These are phyloP conservation scores for Calendula officinalis DNA, from an alignment of 129 eudicot species.

Conservation along the genomic window DNA sequence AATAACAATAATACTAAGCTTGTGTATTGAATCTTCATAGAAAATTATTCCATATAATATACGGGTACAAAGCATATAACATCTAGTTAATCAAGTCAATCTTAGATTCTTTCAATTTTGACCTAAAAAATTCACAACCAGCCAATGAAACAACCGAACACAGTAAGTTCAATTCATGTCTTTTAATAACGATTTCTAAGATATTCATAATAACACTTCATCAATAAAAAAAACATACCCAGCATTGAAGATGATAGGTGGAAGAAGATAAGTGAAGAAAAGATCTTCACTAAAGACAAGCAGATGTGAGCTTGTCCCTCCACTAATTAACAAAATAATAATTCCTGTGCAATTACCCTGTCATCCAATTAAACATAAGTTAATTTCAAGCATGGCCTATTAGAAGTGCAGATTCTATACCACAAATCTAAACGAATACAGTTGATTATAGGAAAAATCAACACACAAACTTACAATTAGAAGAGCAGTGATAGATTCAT, in stretches of 20 bases:
- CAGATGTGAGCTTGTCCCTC: constrained; percentile 76
- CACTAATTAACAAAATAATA: constrained; percentile 60
- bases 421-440: neutral
- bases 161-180: neutral
- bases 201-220: neutral
- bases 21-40: no score
- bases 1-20: constrained; percentile 15
- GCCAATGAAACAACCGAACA: no score
- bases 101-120: no score
- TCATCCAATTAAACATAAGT: constrained; percentile 9
- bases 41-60: no score
- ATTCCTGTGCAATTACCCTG: constrained; percentile 83
- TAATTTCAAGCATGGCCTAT: neutral
- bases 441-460: neutral
- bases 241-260: constrained; percentile 91
- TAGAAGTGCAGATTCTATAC: neutral
- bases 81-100: no score
- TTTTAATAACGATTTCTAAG: neutral
- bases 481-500: constrained; percentile 92
- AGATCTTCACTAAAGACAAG: constrained; percentile 91
- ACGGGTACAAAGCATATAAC: no score
- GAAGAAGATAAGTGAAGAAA: constrained; percentile 88
- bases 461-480: constrained; percentile 51
- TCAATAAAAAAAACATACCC: constrained; percentile 48
- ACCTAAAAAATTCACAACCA: no score